Base-by-base conservation (phyloP, 805 yeast genomes). In the Torulaspora franciscae region DNA sequence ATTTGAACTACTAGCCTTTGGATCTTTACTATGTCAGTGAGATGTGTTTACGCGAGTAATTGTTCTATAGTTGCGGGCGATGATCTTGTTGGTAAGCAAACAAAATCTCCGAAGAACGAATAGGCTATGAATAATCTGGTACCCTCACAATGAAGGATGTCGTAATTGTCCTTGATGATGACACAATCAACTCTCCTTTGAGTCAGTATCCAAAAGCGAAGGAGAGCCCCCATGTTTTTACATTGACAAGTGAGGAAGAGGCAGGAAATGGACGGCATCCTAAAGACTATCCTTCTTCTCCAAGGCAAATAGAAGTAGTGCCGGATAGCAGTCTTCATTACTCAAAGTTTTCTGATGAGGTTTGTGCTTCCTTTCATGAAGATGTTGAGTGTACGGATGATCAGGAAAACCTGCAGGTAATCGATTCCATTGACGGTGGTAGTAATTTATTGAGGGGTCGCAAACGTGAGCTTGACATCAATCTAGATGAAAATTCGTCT, bases 341-440 rank as follows among this genome's bases (percentile, higher is more conserved):
- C 2, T 15, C 32, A 10, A 40, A 24, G 8, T 39, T 41, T 4
- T 59, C 64, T 3, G 40, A 48, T 14, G 62, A 60, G 40, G 41
- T 60, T 15, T 45, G 50, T 9, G 55, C 52, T 7, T 58, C 61
- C 4, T 56, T 56, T 32, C 43, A 43, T 8, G 52, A 57, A 14
- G 64, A 59, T 43, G 34, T 53, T 3, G 53, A 47, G 39, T 39
- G 39, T 14, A 48, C 44, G 8, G 45, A 34, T 17, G 24, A 28
- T 3, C 45, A 28, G 10, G 40, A 43, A 2, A 24, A 27, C n/a
- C 19, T 45, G 2, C 14, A 19, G 22, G 5, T 19, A 5, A 3
- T 19, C 22, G 22, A 19, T 3, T 19, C 22, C 22, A 19, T 19
- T 19, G 22, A 19, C 5, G 22, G 22, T 19, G 22, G 3, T 19